Percentiles rank a stretch among this genome's conserved stretches.
Evolutionary conservation across 257 asterid species (phyloP).

Genomic region (Gentiana macrophylla): DNA sequence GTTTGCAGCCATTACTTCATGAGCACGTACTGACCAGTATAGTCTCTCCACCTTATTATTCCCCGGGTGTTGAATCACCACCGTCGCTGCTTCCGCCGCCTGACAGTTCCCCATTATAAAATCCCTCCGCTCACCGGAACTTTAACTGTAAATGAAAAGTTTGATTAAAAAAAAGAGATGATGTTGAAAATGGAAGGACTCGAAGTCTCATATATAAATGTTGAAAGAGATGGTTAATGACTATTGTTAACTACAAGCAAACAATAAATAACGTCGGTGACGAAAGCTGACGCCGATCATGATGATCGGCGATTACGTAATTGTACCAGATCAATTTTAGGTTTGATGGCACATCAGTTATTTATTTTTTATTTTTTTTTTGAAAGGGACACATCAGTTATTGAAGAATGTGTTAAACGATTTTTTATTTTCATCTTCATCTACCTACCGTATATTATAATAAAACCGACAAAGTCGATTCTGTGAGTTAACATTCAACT

Average conservation of each 20-base stretch:
- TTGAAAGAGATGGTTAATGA: neutral
- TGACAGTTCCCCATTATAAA: slow-evolving; percentile 71
- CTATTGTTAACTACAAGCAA: neutral
- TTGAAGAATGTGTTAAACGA: no score
- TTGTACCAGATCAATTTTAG: no score
- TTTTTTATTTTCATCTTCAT: no score
- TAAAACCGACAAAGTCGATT: no score
- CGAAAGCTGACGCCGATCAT: slow-evolving; percentile 7
- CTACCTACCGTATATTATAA: no score
- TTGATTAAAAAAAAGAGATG: neutral
- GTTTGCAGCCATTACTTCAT: slow-evolving; percentile 58
- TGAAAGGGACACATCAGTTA: no score
- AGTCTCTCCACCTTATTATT: slow-evolving; percentile 54
- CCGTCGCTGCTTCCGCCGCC: slow-evolving; percentile 86
- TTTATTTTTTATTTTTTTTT: neutral
- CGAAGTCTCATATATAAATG: neutral
- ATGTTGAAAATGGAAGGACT: neutral
- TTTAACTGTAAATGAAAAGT: neutral
- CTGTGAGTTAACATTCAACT: no score
- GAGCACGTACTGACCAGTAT: slow-evolving; percentile 61
- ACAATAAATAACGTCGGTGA: neutral
- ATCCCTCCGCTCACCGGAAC: neutral
- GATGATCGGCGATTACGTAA: slow-evolving; percentile 6
- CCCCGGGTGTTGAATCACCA: slow-evolving; percentile 59
- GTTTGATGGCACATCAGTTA: no score